phyloP scores from a whole-genome alignment of 2,329 filamentous ascomycete species.

The Fusarium abutilonis region DNA sequence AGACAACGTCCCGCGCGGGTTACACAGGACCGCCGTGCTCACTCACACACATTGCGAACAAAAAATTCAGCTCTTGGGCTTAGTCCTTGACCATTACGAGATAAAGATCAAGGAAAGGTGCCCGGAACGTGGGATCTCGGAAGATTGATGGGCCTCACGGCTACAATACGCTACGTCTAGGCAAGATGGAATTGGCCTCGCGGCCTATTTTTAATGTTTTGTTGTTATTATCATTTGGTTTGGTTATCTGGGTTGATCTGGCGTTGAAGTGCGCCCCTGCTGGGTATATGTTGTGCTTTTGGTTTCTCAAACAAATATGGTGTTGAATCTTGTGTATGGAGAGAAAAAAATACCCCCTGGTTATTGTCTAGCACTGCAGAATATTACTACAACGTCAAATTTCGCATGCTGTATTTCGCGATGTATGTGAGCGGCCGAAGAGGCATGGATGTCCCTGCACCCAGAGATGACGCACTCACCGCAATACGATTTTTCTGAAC shows the following conservation, averaged over 20 bases:
- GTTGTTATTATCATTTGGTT: conserved; percentile 17
- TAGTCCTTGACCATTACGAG: conserved; percentile 27
- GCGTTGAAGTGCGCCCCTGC: conserved; percentile 36
- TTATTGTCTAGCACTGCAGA: conserved; percentile 29
- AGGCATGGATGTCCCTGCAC: conserved; percentile 20
- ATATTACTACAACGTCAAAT: conserved; percentile 27
- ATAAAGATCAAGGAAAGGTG: conserved; percentile 30
- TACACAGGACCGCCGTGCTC: conserved; percentile 45
- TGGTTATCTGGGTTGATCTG: conserved; percentile 16
- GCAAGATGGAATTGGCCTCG: conserved; percentile 46
- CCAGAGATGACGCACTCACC: conserved; percentile 13
- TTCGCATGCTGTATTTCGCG: conserved; percentile 6
- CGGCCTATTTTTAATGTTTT: conserved; percentile 42
- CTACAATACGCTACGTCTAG: conserved; percentile 40
- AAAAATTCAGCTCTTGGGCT: conserved; percentile 20
- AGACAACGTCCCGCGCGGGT: conserved; percentile 44
- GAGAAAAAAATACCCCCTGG: conserved; percentile 39
- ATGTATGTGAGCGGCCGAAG: conserved; percentile 5
- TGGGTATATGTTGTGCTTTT: conserved; percentile 16
- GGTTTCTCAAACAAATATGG: conserved; percentile 29
- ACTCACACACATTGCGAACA: conserved; percentile 15
- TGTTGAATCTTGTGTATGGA: conserved; percentile 36
- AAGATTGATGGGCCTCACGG: conserved; percentile 47
- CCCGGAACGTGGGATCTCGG: conserved; percentile 39
- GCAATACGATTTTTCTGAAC: conserved; percentile 13